Base-by-base conservation (phyloP, 2,329 filamentous ascomycete genomes). In the Penicillium sp. region DNA sequence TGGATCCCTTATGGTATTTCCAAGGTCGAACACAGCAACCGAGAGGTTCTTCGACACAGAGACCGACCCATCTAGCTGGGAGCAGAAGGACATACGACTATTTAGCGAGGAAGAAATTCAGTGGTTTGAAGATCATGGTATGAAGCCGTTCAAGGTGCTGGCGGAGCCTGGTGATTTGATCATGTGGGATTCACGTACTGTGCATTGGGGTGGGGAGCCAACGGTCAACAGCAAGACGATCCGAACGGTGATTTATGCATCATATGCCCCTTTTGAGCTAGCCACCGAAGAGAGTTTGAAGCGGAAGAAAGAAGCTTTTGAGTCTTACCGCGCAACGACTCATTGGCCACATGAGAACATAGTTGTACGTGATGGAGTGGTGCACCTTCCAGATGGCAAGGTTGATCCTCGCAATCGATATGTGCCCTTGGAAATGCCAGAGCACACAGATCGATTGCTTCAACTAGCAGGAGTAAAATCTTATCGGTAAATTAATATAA, bases 91-190 rank as follows among this genome's bases (percentile, higher is more conserved):
- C 6, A 46, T 64, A 9, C 67, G 62, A 44, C 44, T 57, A 7
- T 70, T 74, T 45, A 64, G 50, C 7, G 50, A 58, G 14, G 53
- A 65, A 1, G 62, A 72, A 48, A 59, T 74, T 34, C 37, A 60
- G 13, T 76, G 71, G 71, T 72, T 72, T 50, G 45, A 56, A 22
- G 50, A 47, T 5, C 57, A 55, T 14, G 71, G 68, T 9, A 51
- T 68, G 45, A 56, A 61, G n/a, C 65, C 66, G 3, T 24, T 56
- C 31, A 76, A 78, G 58, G 71, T 78, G 0, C 42, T 58, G 20
- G 75, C 75, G 14, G 74, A 76, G n/a, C 76, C 77, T 0, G 76
- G 76, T 13, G 76, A 79, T 37, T 61, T 79, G 52, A 64, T 79
- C 77, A 14, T 50, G 10, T 55, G 74, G 74, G 74, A 77, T 55